phyloP scores from a whole-genome alignment of 192 early-diverging fungal genomes.

The Rhizoclosmatium sp. region DNA sequence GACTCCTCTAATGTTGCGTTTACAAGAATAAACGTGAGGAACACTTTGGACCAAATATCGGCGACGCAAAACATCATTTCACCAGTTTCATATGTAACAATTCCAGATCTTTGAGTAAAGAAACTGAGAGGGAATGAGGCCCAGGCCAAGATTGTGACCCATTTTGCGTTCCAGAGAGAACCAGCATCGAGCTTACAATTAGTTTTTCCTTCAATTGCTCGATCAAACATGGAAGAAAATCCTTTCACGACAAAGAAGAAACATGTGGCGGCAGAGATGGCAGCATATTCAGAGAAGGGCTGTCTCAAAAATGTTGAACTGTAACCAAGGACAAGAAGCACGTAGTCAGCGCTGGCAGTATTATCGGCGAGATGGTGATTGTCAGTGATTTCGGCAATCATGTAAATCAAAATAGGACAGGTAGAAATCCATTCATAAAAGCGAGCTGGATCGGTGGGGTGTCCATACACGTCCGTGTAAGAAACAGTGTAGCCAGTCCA shows the following conservation, averaged over 20 bases:
- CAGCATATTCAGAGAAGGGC: slow-evolving; percentile 33
- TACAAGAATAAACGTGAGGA: slow-evolving; percentile 50
- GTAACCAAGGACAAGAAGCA: slow-evolving; percentile 40
- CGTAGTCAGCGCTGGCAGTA: slow-evolving; percentile 33
- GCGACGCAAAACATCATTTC: slow-evolving; percentile 40
- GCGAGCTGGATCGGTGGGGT: slow-evolving; percentile 22
- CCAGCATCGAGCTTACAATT: slow-evolving; percentile 25
- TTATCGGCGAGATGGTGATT: slow-evolving; percentile 9
- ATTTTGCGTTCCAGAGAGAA: slow-evolving; percentile 11
- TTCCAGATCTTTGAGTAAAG: background rate
- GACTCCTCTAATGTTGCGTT: slow-evolving; percentile 52
- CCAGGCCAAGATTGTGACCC: slow-evolving; percentile 21
- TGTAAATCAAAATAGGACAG: slow-evolving; percentile 42
- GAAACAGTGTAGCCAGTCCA: background rate
- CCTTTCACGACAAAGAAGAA: slow-evolving; percentile 34
- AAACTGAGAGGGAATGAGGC: slow-evolving; percentile 20
- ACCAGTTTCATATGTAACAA: slow-evolving; percentile 36
- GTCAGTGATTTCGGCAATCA: slow-evolving; percentile 50
- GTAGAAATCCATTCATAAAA: slow-evolving; percentile 35
- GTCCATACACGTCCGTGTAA: slow-evolving; percentile 12
- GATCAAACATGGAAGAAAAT: slow-evolving; percentile 31
- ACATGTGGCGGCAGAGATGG: background rate
- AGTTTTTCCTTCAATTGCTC: slow-evolving; percentile 41
- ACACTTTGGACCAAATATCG: slow-evolving; percentile 50
- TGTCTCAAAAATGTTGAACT: slow-evolving; percentile 32